phyloP scores from a whole-genome alignment of 177 flowering plant species.

The Vitis hybrid region DNA sequence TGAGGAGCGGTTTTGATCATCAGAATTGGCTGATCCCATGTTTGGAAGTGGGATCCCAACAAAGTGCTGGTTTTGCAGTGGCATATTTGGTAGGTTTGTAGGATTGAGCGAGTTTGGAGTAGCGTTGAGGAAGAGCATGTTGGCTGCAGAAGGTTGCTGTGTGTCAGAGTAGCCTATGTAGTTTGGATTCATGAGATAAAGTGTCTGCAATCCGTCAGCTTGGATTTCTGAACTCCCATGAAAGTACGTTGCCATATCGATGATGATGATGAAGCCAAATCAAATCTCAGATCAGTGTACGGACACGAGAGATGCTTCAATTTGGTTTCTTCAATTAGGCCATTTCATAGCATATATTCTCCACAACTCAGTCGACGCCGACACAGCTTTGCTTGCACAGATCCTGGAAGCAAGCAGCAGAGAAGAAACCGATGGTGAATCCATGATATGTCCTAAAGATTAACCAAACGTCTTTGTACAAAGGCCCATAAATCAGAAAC shows the following conservation, averaged over 20 bases:
- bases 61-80: slow-evolving; percentile 21
- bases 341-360: too few species aligned
- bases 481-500: too few species aligned
- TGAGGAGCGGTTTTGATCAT: slow-evolving; percentile 11
- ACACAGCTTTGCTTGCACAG: too few species aligned
- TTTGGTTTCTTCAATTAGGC: too few species aligned
- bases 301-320: not conserved
- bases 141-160: slow-evolving; percentile 15
- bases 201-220: slow-evolving; percentile 45
- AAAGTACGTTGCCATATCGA: slow-evolving; percentile 36
- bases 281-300: not conserved
- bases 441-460: too few species aligned
- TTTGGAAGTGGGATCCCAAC: slow-evolving; percentile 26
- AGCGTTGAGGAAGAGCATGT: slow-evolving; percentile 27
- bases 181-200: slow-evolving; percentile 39
- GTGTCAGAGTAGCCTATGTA: slow-evolving; percentile 32
- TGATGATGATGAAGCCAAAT: not conserved
- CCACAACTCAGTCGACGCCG: too few species aligned
- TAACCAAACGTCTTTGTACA: too few species aligned
- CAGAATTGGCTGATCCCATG: slow-evolving; percentile 5
- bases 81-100: slow-evolving; percentile 20
- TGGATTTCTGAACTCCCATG: slow-evolving; percentile 46
- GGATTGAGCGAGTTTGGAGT: slow-evolving; percentile 11
- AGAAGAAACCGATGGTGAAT: too few species aligned
- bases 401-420: too few species aligned